A percentile compares a stretch with the other conserved stretches of the same genome.
These are phyloP conservation scores for Crucihimalaya himalaica DNA, from an alignment of 345 rosid genomes.

Conservation along the genomic window DNA sequence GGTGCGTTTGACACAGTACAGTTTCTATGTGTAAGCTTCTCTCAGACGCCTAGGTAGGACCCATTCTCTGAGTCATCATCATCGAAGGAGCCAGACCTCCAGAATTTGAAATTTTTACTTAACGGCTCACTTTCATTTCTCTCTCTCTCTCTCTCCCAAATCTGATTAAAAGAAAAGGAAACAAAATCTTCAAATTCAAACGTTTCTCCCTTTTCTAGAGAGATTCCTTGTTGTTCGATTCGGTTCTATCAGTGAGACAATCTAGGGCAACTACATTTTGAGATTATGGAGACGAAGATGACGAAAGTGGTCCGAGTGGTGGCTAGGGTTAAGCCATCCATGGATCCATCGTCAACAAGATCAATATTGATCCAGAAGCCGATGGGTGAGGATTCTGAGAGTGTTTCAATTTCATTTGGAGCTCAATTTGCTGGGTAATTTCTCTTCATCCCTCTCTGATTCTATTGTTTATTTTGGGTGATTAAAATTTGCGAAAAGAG, in stretches of 20 bases:
- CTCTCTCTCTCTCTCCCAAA: not conserved
- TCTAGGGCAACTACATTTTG: not conserved
- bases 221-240: not conserved
- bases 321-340: conserved; percentile 56
- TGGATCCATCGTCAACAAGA: conserved; percentile 33
- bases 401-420: conserved; percentile 53
- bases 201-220: conserved; percentile 7
- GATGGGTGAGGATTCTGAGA: conserved; percentile 44
- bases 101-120: conserved; percentile 1
- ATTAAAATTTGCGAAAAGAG: not conserved
- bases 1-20: too few relatives aligned
- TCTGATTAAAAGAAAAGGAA: conserved; percentile 19
- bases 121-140: conserved; percentile 7
- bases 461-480: not conserved
- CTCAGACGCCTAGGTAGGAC: conserved; percentile 26
- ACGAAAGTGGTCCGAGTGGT: conserved; percentile 50
- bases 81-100: conserved; percentile 23
- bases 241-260: not conserved
- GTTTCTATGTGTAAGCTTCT: conserved; percentile 32
- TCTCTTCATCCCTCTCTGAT: not conserved
- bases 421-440: conserved; percentile 49
- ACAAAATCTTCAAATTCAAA: conserved; percentile 7
- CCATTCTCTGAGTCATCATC: not conserved
- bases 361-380: conserved; percentile 53
- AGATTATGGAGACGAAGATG: conserved; percentile 26